Conservation (phyloP, 805 yeast genomes). For the Monosporozyma aerobia region DNA sequence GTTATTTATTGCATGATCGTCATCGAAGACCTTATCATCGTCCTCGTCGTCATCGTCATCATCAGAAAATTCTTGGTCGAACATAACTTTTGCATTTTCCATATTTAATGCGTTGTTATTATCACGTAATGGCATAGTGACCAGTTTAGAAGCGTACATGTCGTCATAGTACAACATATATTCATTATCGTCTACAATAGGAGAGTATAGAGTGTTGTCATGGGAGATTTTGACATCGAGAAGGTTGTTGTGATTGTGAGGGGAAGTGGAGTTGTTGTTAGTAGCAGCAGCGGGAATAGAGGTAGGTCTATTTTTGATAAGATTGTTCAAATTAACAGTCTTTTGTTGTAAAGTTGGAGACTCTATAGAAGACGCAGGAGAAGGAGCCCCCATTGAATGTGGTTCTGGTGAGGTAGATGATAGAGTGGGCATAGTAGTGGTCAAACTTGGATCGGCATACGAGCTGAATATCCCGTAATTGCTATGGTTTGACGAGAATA, state of each 20-base stretch:
- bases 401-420: slow-evolving; percentile 3
- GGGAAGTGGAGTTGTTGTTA: background rate
- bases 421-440: slow-evolving; percentile 16
- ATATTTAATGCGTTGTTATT: slow-evolving; percentile 16
- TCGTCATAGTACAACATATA: slow-evolving; percentile 1
- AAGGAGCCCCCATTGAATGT: background rate
- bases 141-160: background rate
- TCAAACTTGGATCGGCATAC: slow-evolving; percentile 29
- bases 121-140: slow-evolving; percentile 9
- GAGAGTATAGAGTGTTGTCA: background rate
- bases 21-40: slow-evolving; percentile 7
- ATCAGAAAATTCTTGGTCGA: slow-evolving; percentile 27
- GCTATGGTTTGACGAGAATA: background rate
- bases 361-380: slow-evolving; percentile 11
- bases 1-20: background rate
- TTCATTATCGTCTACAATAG: slow-evolving; percentile 1
- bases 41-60: slow-evolving; percentile 13
- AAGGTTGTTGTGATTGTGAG: background rate
- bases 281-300: background rate
- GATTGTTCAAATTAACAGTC: slow-evolving; percentile 21
- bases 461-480: slow-evolving; percentile 17
- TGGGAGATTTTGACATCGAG: slow-evolving; percentile 3
- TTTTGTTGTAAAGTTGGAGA: slow-evolving; percentile 1
- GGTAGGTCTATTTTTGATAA: slow-evolving; percentile 9
- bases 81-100: slow-evolving; percentile 25